Base-by-base conservation (phyloP, 495 filamentous ascomycete genomes). In the Hypoxylon perforatum region DNA sequence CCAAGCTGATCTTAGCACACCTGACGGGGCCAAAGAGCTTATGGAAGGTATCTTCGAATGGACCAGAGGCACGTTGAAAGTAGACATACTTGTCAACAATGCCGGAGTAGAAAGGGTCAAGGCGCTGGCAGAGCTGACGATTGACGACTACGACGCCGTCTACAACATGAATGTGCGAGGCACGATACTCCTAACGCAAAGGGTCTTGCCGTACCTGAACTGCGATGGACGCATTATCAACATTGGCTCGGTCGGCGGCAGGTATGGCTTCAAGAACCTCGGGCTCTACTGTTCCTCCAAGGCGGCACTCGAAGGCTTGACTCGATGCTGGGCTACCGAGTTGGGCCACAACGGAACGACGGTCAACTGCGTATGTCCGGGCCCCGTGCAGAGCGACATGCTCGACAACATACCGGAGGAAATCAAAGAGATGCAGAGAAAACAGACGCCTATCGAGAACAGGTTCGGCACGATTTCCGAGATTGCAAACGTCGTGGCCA, bases 231-330 rank as follows among this genome's bases (percentile, higher is more conserved):
- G 86, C 3, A 84, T 88, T 59, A 83, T 88, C 67, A 87, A 86
- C 71, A 76, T 88, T 19, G 76, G 78, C 22, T 84, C 80, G 12
- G 78, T 87, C 4, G 83, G 68, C 12, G 77, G 73, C 3, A 76
- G 85, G 10, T 25, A 17, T 0, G 83, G 80, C 4, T 77, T 81
- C 51, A 55, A 73, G 3, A 50, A 61, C 6, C 54, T 79, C 0
- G 47, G 73, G 19, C 76, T 88, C 42, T 92, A 92, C 67, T 72
- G 76, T 28, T 73, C 85, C 0, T 84, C 84, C 25, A 92, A 92
- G 64, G 90, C 87, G 17, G 87, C 90, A 5, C 82, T 92, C 25
- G 88, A 91, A 73, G 87, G 90, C 35, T 86, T 92, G 76, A 82
- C 84, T 6, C 83, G 88, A 2, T 78, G 84, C 17, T 75, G 90